Base-by-base conservation (phyloP, 495 filamentous ascomycete genomes). In the Talaromyces thailandensis region DNA sequence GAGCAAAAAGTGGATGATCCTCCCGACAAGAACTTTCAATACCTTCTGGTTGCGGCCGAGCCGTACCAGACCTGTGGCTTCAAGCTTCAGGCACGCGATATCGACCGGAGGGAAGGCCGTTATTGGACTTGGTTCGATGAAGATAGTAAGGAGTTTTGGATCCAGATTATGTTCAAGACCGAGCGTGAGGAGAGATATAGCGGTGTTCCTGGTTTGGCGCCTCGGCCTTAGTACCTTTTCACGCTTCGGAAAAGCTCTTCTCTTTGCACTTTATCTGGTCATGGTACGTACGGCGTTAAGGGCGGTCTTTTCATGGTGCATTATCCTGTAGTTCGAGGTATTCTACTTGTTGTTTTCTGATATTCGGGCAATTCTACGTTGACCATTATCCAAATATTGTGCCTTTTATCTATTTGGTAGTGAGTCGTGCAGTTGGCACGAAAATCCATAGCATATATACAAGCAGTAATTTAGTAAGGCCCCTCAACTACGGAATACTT, bases 151-250 rank as follows among this genome's bases (percentile, higher is more conserved):
- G 93, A 98, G 79, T 98, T 96, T 70, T 98, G 92, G 90, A 81
- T 97, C n/a, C 94, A 98, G 81, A 82, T 99, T 58, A 90, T 97
- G 82, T 99, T 98, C 79, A 93, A 97, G 84, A 98, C 95, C 43
- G 94, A 99, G 81, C 83, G 94, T 58, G 94, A 98, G 79, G 94
- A 98, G 82, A 79, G 94, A 64, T 98, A 95, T 71, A 90, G 86
- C 69, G 92, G 91, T 69, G 95, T 96, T 58, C 94, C 94, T 11
- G 94, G 94, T 25, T 76, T 98, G 73, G 92, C 88, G 14, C 85
- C 89, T 31, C 59, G 59, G 12, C 59, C 40, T 24, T 61, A 48
- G 23, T 21, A 5, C 25, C 11, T n/a, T 29, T 25, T 16, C n/a
- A 2, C 6, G 29, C 23, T 21, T 6, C 14, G 26, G 21, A 45